Conservation (phyloP, 2,329 filamentous ascomycete genomes). For the Cladosporium halotolerans region DNA sequence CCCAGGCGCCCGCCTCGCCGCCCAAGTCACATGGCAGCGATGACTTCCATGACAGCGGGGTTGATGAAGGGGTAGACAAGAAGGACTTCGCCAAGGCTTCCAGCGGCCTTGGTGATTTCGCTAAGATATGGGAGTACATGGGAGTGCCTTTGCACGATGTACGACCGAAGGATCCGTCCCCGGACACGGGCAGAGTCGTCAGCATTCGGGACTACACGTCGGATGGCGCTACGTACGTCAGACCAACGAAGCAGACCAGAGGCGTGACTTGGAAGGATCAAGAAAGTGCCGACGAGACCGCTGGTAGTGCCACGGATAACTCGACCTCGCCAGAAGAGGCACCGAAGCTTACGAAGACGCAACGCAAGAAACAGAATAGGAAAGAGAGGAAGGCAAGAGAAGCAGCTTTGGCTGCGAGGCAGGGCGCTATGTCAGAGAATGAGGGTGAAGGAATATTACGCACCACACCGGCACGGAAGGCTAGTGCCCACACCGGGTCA, state of each 20-base stretch:
- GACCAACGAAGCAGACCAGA: background rate
- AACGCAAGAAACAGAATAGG: conserved; percentile 31
- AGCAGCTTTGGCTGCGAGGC: conserved; percentile 21
- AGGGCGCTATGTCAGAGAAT: conserved; percentile 28
- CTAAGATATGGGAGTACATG: conserved; percentile 40
- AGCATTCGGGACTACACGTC: conserved; percentile 32
- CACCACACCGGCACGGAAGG: conserved; percentile 32
- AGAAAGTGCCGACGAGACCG: conserved; percentile 17
- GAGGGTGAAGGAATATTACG: conserved; percentile 25
- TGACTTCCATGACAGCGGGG: conserved; percentile 5
- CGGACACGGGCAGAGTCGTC: conserved; percentile 10
- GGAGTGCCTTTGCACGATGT: conserved; percentile 26
- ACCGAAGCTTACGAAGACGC: conserved; percentile 29
- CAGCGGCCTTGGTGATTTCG: conserved; percentile 39
- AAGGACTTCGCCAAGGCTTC: conserved; percentile 16
- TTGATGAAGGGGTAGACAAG: conserved; percentile 12
- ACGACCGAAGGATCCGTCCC: background rate
- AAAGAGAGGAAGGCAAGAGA: conserved; percentile 26
- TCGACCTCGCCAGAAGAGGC: conserved; percentile 16
- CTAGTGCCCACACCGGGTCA: conserved; percentile 26
- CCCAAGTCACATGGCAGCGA: conserved; percentile 7
- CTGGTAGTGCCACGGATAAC: conserved; percentile 17
- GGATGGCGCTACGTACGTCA: conserved; percentile 35
- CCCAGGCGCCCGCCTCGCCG: conserved; percentile 5
- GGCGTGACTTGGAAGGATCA: conserved; percentile 11